Base-by-base conservation (phyloP, 2,329 filamentous ascomycete species). In the Aspergillus neotritici region DNA sequence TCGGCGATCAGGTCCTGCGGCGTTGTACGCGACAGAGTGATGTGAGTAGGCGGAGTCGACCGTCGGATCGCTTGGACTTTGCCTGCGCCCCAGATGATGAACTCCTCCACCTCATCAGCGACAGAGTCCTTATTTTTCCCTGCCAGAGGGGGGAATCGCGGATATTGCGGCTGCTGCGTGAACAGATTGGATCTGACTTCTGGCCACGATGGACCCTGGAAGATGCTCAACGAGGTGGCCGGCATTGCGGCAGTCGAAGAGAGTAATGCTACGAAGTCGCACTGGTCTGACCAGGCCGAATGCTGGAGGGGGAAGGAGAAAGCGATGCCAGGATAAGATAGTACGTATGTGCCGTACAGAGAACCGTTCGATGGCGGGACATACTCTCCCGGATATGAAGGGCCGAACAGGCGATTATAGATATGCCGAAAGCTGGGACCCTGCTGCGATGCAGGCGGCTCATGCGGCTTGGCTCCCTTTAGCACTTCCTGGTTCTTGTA, bases 341-440 rank as follows among this genome's bases (percentile, higher is more conserved):
- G 73, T 29, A 95, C 82, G 61, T 97, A 98, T 15, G 81, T 85
- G 12, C 90, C 90, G 46, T 75, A 70, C 12, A 74, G 72, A 9
- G 75, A 73, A 3, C 71, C 73, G 1, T 71, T 59, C 5, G 67
- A 64, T 1, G 87, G 80, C 7, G 84, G 77, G 31, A 95, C 77
- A 60, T 91, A 98, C 71, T 98, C 93, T 50, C 93, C 93, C 1
- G 86, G 86, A 63, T 94, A 97, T 0, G 91, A 94, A 13, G 90
- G 90, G 0, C 93, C 93, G 50, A 98, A 83, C n/a, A 96, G 74
- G 41, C 87, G 83, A 57, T 94, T 88, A 64, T 97, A 98, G 53
- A 98, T 84, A 64, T 94, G 87, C 47, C 84, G 79, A 64, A 95
- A 95, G 12, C 79, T 84, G 4, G 89, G 90, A 0, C 87, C 87